Percentiles rank a stretch among this genome's conserved stretches.
phyloP scores from a whole-genome alignment of 2,329 filamentous ascomycete species.

The Claviceps arundinis region DNA sequence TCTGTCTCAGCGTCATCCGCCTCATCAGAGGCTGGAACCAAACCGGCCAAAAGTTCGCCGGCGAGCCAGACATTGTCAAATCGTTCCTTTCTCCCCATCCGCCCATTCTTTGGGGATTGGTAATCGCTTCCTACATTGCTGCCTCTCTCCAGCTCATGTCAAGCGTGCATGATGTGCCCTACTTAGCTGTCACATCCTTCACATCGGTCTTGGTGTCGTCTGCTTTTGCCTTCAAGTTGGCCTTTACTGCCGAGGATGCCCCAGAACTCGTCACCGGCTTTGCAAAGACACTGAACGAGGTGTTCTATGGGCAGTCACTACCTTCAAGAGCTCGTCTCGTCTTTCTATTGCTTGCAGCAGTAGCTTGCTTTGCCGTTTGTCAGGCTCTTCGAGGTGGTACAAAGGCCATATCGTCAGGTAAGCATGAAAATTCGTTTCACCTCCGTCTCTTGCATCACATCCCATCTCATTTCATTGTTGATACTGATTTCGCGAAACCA shows the following conservation, averaged over 20 bases:
- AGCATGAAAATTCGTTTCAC: background rate
- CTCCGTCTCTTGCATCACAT: background rate
- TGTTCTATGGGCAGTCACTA: conserved; percentile 30
- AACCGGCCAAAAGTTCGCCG: conserved; percentile 90
- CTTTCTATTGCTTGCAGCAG: conserved; percentile 32
- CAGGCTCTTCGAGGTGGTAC: conserved; percentile 20
- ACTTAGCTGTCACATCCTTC: conserved; percentile 25
- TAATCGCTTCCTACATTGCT: conserved; percentile 56
- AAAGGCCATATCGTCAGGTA: conserved; percentile 17
- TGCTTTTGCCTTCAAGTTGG: conserved; percentile 75
- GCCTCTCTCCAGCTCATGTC: conserved; percentile 33
- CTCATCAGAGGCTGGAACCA: conserved; percentile 80
- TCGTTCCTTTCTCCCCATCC: conserved; percentile 52
- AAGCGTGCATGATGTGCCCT: conserved; percentile 28
- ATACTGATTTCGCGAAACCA: background rate
- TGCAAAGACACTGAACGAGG: conserved; percentile 24
- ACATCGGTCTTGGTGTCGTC: conserved; percentile 30
- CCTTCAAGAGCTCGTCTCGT: conserved; percentile 35
- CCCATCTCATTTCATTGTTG: background rate
- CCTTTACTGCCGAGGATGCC: conserved; percentile 76
- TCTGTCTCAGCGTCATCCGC: conserved; percentile 49
- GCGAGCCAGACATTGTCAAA: conserved; percentile 76
- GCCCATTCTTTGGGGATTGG: conserved; percentile 58
- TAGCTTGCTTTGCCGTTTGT: conserved; percentile 25
- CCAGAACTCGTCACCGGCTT: conserved; percentile 59